These are phyloP conservation scores for Allium fistulosum DNA, from an alignment of 106 monocot species.

Conservation along the genomic window DNA sequence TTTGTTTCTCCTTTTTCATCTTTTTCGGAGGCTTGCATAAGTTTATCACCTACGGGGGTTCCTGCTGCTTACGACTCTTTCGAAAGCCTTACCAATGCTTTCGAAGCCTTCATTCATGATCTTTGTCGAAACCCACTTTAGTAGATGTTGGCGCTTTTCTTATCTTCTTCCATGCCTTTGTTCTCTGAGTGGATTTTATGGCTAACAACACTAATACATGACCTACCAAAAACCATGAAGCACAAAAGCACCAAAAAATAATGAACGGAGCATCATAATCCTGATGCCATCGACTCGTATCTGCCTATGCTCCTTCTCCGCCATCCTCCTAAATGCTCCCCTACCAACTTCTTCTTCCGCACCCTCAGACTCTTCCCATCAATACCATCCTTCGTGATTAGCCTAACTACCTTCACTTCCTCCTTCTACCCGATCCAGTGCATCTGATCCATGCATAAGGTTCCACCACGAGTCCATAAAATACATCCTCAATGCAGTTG, in stretches of 20 bases:
- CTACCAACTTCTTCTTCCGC: slow-evolving; percentile 78
- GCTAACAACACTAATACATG: no score
- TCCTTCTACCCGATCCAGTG: slow-evolving; percentile 87
- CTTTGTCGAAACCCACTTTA: no score
- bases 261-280: slow-evolving; percentile 54
- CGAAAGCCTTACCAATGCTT: no score
- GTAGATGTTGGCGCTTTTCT: no score
- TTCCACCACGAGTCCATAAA: slow-evolving; percentile 98
- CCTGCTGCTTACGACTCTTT: no score
- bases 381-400: slow-evolving; percentile 67
- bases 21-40: no score
- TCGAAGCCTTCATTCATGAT: no score
- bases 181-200: no score
- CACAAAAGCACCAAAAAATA: slow-evolving; percentile 1
- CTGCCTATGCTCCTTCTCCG: slow-evolving; percentile 37
- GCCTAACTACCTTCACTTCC: slow-evolving; percentile 82
- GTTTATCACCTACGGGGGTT: no score
- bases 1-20: no score
- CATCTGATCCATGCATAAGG: slow-evolving; percentile 87
- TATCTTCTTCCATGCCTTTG: no score
- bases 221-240: background rate
- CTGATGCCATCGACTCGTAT: slow-evolving; percentile 60
- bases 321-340: slow-evolving; percentile 58
- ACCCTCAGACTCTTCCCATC: slow-evolving; percentile 82
- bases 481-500: slow-evolving; percentile 81